Percentiles rank a stretch among this genome's conserved stretches.
These are phyloP conservation scores for Hypomyces rosellus DNA, from an alignment of 2,329 filamentous ascomycete species.

Conservation along the genomic window DNA sequence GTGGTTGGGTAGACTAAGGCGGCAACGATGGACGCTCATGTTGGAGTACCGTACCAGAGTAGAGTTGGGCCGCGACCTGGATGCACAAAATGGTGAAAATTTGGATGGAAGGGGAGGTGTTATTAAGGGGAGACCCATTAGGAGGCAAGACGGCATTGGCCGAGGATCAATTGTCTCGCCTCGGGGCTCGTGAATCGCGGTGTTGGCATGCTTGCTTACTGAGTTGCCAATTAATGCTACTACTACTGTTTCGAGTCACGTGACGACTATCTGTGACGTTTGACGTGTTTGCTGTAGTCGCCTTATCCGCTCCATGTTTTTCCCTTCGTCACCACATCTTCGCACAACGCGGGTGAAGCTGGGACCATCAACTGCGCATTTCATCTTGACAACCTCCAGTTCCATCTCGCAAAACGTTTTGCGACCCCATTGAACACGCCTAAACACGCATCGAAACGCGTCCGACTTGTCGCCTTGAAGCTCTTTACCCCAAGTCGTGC, in stretches of 20 bases:
- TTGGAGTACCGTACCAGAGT: background rate
- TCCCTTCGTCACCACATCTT: conserved; percentile 28
- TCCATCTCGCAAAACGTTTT: conserved; percentile 25
- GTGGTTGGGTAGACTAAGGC: conserved; percentile 12
- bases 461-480: conserved; percentile 11
- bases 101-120: conserved; percentile 4
- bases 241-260: conserved; percentile 23
- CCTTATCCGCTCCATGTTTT: conserved; percentile 29
- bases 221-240: conserved; percentile 7
- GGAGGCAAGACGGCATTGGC: background rate
- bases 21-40: background rate
- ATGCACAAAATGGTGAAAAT: background rate
- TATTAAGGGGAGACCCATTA: background rate
- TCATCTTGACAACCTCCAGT: conserved; percentile 22
- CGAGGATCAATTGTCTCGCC: conserved; percentile 2
- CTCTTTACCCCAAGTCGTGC: conserved; percentile 10
- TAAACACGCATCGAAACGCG: conserved; percentile 18
- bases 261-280: conserved; percentile 30
- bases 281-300: conserved; percentile 26
- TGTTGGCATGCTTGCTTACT: conserved; percentile 10
- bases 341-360: conserved; percentile 28
- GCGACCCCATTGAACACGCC: conserved; percentile 23
- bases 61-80: background rate
- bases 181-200: conserved; percentile 7
- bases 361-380: conserved; percentile 26